These are phyloP conservation scores for Paecilomyces sp. DNA, from an alignment of 2,329 filamentous ascomycete species.

Conservation along the genomic window DNA sequence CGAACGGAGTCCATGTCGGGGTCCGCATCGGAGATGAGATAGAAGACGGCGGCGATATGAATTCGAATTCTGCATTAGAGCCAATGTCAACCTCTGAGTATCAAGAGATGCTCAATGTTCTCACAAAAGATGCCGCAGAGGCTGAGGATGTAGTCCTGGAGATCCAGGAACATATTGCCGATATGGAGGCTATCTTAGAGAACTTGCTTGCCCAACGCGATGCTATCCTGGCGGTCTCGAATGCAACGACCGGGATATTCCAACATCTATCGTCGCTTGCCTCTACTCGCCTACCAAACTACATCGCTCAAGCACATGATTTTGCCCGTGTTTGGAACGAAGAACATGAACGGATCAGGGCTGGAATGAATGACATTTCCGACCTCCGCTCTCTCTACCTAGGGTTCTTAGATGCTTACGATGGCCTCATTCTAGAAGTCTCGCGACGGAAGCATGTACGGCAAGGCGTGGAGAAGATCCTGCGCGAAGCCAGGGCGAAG, in stretches of 20 bases:
- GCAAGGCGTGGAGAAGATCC: constrained; percentile 64
- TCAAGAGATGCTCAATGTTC: constrained; percentile 72
- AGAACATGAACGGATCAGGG: constrained; percentile 62
- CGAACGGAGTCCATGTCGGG: constrained; percentile 41
- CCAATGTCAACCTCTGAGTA: constrained; percentile 70
- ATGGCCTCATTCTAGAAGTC: constrained; percentile 75
- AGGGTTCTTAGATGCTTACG: constrained; percentile 77
- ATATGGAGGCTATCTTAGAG: constrained; percentile 67
- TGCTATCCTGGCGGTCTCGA: constrained; percentile 48
- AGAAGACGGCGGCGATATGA: constrained; percentile 24
- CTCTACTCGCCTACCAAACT: constrained; percentile 49
- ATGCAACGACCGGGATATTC: constrained; percentile 57
- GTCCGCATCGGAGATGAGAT: constrained; percentile 22
- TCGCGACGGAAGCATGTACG: constrained; percentile 67
- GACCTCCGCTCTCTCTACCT: constrained; percentile 77
- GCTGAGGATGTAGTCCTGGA: constrained; percentile 57
- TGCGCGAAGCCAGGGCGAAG: constrained; percentile 69
- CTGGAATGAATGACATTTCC: constrained; percentile 67
- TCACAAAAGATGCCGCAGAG: constrained; percentile 51
- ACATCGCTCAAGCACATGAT: constrained; percentile 40
- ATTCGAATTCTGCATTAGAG: constrained; percentile 48
- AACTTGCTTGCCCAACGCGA: constrained; percentile 58
- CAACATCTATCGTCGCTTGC: constrained; percentile 61
- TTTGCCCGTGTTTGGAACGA: constrained; percentile 59
- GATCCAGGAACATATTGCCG: constrained; percentile 66